Evolutionary conservation across 768 basidiomycete species (phyloP).

Genomic region (Suillus decipiens): DNA sequence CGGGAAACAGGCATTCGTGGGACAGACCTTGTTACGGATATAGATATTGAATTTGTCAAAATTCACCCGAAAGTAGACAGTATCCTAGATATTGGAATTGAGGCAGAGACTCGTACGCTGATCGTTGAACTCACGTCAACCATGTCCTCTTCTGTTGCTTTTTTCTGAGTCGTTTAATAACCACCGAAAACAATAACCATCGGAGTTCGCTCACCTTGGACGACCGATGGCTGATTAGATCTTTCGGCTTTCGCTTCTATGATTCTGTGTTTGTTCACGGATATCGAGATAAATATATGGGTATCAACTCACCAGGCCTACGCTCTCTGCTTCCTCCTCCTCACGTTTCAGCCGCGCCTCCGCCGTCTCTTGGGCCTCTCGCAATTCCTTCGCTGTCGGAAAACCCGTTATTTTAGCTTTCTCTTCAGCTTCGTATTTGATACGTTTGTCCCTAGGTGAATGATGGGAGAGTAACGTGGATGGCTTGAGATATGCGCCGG

Average conservation of each 20-base stretch:
- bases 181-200: conserved; percentile 13
- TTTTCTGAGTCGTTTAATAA: conserved; percentile 36
- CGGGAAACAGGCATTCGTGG: conserved; percentile 2
- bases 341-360: conserved; percentile 63
- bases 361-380: conserved; percentile 69
- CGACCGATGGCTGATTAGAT: conserved; percentile 42
- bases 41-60: conserved; percentile 85
- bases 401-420: conserved; percentile 72
- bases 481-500: conserved; percentile 72
- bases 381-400: conserved; percentile 78
- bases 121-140: conserved; percentile 62
- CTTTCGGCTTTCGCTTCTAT: conserved; percentile 67
- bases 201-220: conserved; percentile 47
- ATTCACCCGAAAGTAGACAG: conserved; percentile 83
- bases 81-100: conserved; percentile 45
- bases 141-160: conserved; percentile 52
- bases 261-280: conserved; percentile 23
- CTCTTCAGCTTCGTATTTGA: conserved; percentile 80
- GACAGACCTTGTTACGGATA: conserved; percentile 79
- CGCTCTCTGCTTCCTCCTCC: conserved; percentile 72
- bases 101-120: not conserved
- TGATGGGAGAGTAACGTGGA: conserved; percentile 76
- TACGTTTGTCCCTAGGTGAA: conserved; percentile 78
- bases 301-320: conserved; percentile 62
- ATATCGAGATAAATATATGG: conserved; percentile 10